Evolutionary conservation across 768 basidiomycete genomes (phyloP).

Genomic region (Cubamyces sp.): DNA sequence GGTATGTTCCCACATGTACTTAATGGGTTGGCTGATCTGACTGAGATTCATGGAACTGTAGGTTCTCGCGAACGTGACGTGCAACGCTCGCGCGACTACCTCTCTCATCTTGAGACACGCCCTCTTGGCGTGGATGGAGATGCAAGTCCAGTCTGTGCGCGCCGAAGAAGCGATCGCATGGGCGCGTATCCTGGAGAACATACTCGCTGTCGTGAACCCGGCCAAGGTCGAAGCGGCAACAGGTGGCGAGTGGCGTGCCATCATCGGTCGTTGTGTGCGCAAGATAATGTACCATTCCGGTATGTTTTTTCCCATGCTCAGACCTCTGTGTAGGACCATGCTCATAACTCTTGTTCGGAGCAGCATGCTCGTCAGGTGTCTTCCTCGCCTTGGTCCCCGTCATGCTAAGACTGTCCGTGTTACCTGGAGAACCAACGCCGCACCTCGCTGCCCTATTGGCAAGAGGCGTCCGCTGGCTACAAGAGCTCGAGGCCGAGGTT

Average conservation of each 20-base stretch:
- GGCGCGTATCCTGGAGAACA: conserved; percentile 68
- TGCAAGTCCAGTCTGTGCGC: conserved; percentile 52
- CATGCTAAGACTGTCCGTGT: conserved; percentile 15
- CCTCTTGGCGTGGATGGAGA: conserved; percentile 82
- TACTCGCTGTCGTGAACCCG: conserved; percentile 53
- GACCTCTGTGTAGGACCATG: not conserved
- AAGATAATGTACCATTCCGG: conserved; percentile 41
- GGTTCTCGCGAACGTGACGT: conserved; percentile 78
- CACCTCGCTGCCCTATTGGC: conserved; percentile 7
- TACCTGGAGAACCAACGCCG: conserved; percentile 6
- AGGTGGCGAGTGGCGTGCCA: conserved; percentile 62
- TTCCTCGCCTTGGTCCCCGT: conserved; percentile 12
- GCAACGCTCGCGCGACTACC: conserved; percentile 66
- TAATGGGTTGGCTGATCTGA: not conserved
- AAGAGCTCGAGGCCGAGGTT: conserved; percentile 18
- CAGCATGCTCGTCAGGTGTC: conserved; percentile 14
- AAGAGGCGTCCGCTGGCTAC: conserved; percentile 14
- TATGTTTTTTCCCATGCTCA: conserved; percentile 18
- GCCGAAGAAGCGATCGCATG: conserved; percentile 57
- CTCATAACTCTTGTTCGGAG: not conserved
- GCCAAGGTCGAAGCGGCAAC: conserved; percentile 57
- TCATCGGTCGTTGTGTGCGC: conserved; percentile 55
- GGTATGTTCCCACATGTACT: conserved; percentile 45
- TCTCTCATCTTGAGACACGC: conserved; percentile 74
- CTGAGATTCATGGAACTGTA: conserved; percentile 33